Evolutionary conservation across 139 green algal genomes (phyloP).

Genomic region (Edaphochlamys debaryana): DNA sequence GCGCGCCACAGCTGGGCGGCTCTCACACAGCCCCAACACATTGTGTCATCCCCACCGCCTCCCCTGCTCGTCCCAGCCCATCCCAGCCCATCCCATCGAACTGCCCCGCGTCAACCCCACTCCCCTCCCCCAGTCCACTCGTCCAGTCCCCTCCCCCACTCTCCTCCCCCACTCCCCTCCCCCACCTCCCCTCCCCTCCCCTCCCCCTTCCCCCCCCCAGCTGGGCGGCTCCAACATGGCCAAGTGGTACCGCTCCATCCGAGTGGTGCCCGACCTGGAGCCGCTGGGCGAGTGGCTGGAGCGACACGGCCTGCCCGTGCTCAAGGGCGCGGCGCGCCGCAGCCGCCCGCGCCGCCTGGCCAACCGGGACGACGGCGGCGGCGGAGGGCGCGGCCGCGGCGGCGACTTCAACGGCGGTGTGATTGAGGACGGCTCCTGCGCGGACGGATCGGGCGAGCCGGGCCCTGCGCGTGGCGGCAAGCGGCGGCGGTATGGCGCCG

Average conservation of each 20-base stretch:
- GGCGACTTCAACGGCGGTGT: neutral
- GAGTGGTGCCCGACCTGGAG: conserved; percentile 34
- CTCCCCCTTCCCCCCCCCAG: neutral
- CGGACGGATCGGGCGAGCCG: neutral
- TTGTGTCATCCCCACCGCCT: too few relatives aligned
- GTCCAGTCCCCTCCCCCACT: too few relatives aligned
- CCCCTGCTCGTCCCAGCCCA: too few relatives aligned
- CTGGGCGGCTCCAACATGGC: conserved; percentile 29
- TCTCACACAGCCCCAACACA: too few relatives aligned
- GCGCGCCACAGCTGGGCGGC: too few relatives aligned
- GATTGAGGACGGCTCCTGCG: neutral
- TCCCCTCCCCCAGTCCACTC: too few relatives aligned
- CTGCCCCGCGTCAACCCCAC: too few relatives aligned
- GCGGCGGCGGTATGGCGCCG: too few relatives aligned
- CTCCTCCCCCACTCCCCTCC: neutral
- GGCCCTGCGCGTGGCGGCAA: neutral
- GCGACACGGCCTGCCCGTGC: conserved; percentile 20
- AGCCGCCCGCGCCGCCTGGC: neutral
- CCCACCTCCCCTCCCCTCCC: neutral
- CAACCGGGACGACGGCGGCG: neutral
- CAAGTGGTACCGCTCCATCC: conserved; percentile 46
- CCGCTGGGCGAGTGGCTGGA: conserved; percentile 40
- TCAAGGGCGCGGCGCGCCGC: conserved; percentile 26
- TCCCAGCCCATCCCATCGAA: too few relatives aligned
- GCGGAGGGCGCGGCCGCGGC: neutral